These are phyloP conservation scores for Trypethelium eluteriae DNA, from an alignment of 495 filamentous ascomycete species.

Conservation along the genomic window DNA sequence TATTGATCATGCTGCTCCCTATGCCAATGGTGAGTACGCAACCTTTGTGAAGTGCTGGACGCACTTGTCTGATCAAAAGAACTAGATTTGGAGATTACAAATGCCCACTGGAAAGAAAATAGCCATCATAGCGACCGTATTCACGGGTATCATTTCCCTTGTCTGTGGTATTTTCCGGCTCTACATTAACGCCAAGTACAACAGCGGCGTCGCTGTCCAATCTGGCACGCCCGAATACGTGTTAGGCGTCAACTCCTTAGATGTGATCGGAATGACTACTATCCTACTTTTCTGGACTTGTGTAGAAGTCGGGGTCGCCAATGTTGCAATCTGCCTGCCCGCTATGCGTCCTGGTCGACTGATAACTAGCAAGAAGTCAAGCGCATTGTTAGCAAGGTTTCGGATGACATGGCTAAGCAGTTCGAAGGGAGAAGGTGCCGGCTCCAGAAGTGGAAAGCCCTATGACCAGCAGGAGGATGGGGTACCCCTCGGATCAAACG, in stretches of 20 bases:
- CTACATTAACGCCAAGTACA: conserved; percentile 1
- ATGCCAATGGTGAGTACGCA: not conserved
- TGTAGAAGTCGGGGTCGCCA: conserved; percentile 2
- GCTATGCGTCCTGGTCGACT: conserved; percentile 2
- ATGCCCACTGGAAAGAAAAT: not conserved
- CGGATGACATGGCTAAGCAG: not conserved
- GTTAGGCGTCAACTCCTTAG: not conserved
- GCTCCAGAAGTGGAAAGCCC: not conserved
- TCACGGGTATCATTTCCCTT: not conserved
- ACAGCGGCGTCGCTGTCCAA: not conserved
- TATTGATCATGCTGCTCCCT: not conserved
- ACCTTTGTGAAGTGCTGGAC: not conserved
- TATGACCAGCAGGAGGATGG: not conserved
- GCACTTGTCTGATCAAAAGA: not conserved
- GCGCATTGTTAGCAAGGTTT: not conserved
- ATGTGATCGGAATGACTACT: not conserved
- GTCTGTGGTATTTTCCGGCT: conserved; percentile 7
- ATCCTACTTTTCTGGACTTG: conserved; percentile 8
- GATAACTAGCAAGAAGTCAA: not conserved
- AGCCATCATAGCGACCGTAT: not conserved
- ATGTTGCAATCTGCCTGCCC: conserved; percentile 8
- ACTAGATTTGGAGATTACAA: conserved; percentile 4
- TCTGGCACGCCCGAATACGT: not conserved
- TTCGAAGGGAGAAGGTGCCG: not conserved
- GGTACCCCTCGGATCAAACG: not conserved